Evolutionary conservation across 805 yeast species (phyloP).

Genomic region (Saccharomycopsis olivae): DNA sequence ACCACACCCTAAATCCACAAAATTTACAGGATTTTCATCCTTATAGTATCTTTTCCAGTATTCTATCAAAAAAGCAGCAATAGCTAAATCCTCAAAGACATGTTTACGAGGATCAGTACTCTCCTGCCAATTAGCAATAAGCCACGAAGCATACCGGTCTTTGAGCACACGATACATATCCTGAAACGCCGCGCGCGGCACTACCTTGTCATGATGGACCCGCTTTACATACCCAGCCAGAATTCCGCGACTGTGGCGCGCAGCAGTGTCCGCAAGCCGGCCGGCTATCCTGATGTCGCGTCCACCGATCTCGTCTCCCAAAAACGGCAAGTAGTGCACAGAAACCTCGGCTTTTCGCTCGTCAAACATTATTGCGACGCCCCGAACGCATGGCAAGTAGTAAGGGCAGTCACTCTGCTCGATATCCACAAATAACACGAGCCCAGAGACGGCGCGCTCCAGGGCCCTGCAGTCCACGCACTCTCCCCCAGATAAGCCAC

Average conservation of each 20-base stretch:
- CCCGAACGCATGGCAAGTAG: slow-evolving; percentile 78
- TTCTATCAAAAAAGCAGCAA: slow-evolving; percentile 88
- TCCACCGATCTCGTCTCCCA: no score
- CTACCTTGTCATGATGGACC: slow-evolving; percentile 80
- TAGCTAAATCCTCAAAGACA: slow-evolving; percentile 92
- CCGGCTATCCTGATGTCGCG: slow-evolving; percentile 79
- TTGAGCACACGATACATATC: slow-evolving; percentile 71
- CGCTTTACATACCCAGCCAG: slow-evolving; percentile 79
- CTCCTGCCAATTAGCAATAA: slow-evolving; percentile 85
- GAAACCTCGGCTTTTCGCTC: no score
- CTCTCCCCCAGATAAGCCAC: no score
- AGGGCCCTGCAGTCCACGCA: no score
- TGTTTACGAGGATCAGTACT: slow-evolving; percentile 91
- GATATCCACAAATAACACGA: no score
- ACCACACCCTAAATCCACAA: slow-evolving; percentile 91
- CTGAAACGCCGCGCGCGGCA: slow-evolving; percentile 74
- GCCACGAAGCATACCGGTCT: slow-evolving; percentile 62
- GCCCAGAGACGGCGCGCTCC: no score
- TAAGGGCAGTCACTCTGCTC: no score
- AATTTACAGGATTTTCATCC: slow-evolving; percentile 34
- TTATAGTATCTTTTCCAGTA: slow-evolving; percentile 57
- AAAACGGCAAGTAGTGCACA: no score
- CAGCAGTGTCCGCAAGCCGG: slow-evolving; percentile 67
- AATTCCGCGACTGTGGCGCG: slow-evolving; percentile 76
- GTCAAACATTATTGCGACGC: slow-evolving; percentile 58